Evolutionary conservation across 2,329 filamentous ascomycete species (phyloP).

Genomic region (Zalaria sp.): DNA sequence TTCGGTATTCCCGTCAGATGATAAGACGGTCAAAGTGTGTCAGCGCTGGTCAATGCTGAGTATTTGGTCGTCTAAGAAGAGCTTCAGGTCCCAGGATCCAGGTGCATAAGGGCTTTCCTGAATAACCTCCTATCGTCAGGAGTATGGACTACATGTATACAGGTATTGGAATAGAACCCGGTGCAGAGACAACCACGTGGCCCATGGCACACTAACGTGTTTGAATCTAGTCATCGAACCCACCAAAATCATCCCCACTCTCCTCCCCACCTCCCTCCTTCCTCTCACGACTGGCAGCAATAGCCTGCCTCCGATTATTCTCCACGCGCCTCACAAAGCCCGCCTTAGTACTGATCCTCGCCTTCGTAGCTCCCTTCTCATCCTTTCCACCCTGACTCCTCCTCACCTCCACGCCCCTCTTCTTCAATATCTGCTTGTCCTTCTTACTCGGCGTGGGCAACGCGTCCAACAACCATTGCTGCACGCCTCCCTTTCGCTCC

Average conservation of each 20-base stretch:
- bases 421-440: conserved; percentile 70
- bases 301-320: conserved; percentile 40
- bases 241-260: conserved; percentile 25
- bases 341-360: conserved; percentile 71
- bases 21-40: too few relatives aligned
- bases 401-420: conserved; percentile 64
- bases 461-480: conserved; percentile 78
- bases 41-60: too few relatives aligned
- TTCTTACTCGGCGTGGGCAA: conserved; percentile 74
- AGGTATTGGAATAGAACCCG: too few relatives aligned
- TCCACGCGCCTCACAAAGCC: conserved; percentile 58
- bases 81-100: too few relatives aligned
- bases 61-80: too few relatives aligned
- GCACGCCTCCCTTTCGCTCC: conserved; percentile 37
- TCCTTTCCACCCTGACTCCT: conserved; percentile 28
- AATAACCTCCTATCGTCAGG: too few relatives aligned
- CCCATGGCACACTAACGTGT: background rate
- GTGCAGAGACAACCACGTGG: too few relatives aligned
- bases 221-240: conserved; percentile 18
- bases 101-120: too few relatives aligned
- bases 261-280: conserved; percentile 13
- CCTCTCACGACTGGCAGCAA: conserved; percentile 19
- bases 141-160: too few relatives aligned
- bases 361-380: conserved; percentile 30
- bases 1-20: too few relatives aligned